Percentiles rank a stretch among this genome's conserved stretches.
These are phyloP conservation scores for Neobulgaria alba DNA, from an alignment of 2,329 filamentous ascomycete genomes.

Conservation along the genomic window DNA sequence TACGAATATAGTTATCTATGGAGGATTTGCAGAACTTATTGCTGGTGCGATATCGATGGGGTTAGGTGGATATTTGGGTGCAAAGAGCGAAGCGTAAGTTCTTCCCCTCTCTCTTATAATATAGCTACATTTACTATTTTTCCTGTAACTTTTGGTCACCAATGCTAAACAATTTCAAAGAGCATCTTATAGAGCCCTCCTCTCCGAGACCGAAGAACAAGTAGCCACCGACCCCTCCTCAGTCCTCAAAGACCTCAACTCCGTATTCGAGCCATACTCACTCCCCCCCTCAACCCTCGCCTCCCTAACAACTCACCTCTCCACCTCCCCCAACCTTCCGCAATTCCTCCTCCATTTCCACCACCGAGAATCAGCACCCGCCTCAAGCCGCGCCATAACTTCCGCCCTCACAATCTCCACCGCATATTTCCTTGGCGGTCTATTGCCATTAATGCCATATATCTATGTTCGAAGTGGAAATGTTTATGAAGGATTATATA, in stretches of 20 bases:
- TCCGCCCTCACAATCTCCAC: slow-evolving; percentile 47
- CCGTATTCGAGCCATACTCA: slow-evolving; percentile 29
- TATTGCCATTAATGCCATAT: slow-evolving; percentile 48
- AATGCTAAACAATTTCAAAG: too few species aligned
- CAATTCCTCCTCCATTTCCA: slow-evolving; percentile 34
- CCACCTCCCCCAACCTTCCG: slow-evolving; percentile 27
- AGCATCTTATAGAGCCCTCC: slow-evolving; percentile 26
- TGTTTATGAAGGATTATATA: slow-evolving; percentile 42
- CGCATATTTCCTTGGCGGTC: slow-evolving; percentile 48
- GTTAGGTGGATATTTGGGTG: slow-evolving; percentile 50
- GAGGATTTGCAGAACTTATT: slow-evolving; percentile 52
- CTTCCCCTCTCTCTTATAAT: not conserved
- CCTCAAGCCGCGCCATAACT: slow-evolving; percentile 25
- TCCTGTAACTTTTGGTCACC: too few species aligned
- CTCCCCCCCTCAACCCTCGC: slow-evolving; percentile 24
- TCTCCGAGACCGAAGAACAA: slow-evolving; percentile 22
- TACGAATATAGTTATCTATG: slow-evolving; percentile 46
- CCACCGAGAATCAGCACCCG: slow-evolving; percentile 25
- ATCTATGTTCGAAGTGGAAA: slow-evolving; percentile 35
- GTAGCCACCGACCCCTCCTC: slow-evolving; percentile 20
- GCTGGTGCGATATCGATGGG: slow-evolving; percentile 56
- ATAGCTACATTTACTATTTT: too few species aligned
- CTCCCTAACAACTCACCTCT: slow-evolving; percentile 30
- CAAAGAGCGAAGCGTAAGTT: slow-evolving; percentile 35
- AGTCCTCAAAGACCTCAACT: slow-evolving; percentile 24